Conservation (phyloP, 2,329 filamentous ascomycete species). For the Ascochyta koolunga region DNA sequence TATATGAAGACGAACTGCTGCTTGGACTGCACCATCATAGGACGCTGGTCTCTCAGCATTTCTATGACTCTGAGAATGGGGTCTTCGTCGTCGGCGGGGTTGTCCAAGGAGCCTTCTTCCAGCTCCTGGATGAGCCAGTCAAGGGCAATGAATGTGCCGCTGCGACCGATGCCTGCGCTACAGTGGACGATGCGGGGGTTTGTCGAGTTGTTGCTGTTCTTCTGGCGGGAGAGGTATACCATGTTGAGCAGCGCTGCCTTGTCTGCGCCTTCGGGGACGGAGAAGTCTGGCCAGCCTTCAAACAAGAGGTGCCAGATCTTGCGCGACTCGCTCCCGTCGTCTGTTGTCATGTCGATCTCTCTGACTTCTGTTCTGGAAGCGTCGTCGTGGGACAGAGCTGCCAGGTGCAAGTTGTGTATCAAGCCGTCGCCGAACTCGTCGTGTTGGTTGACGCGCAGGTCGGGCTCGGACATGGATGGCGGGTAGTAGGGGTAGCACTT, state of each 20-base stretch:
- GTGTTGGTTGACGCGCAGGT: slow-evolving; percentile 63
- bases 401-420: slow-evolving; percentile 70
- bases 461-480: slow-evolving; percentile 44
- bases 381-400: slow-evolving; percentile 60
- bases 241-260: slow-evolving; percentile 71
- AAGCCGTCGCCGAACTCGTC: slow-evolving; percentile 71
- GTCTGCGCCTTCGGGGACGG: slow-evolving; percentile 74
- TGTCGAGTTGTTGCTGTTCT: slow-evolving; percentile 52
- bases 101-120: slow-evolving; percentile 70
- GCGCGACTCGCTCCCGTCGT: slow-evolving; percentile 60
- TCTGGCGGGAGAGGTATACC: slow-evolving; percentile 69
- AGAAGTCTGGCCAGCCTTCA: slow-evolving; percentile 88
- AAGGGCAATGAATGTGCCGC: slow-evolving; percentile 94
- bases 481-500: slow-evolving; percentile 95
- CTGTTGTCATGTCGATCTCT: slow-evolving; percentile 63
- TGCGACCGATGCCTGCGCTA: slow-evolving; percentile 91
- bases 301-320: slow-evolving; percentile 85
- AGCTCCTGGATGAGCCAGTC: slow-evolving; percentile 88
- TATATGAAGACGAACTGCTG: slow-evolving; percentile 88
- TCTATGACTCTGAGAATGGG: slow-evolving; percentile 81
- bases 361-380: slow-evolving; percentile 71
- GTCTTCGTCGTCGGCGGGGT: slow-evolving; percentile 61
- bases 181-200: slow-evolving; percentile 75
- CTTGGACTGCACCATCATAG: slow-evolving; percentile 94
- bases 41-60: slow-evolving; percentile 80